Percentiles rank a stretch among this genome's conserved stretches.
These are phyloP conservation scores for Pichia scutulata DNA, from an alignment of 805 yeast species.

Conservation along the genomic window DNA sequence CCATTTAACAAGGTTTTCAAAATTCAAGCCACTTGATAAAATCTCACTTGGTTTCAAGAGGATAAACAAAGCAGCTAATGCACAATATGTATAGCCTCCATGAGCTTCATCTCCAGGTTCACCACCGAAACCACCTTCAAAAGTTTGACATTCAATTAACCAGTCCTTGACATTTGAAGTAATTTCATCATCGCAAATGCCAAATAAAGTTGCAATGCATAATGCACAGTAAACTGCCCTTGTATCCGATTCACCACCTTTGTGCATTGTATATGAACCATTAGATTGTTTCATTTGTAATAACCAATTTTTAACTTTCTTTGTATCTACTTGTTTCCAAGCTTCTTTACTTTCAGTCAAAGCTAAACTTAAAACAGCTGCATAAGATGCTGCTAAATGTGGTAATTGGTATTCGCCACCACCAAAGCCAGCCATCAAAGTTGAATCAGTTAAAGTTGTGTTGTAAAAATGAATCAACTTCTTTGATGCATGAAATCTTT, in stretches of 20 bases:
- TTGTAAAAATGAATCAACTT: slow-evolving; percentile 8
- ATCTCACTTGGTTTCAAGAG: slow-evolving; percentile 33
- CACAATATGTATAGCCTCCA: slow-evolving; percentile 95
- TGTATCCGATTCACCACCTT: slow-evolving; percentile 76
- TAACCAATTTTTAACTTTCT: slow-evolving; percentile 54
- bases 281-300: slow-evolving; percentile 50
- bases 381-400: slow-evolving; percentile 81
- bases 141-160: slow-evolving; percentile 70
- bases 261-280: slow-evolving; percentile 75
- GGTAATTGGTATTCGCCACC: slow-evolving; percentile 82
- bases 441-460: slow-evolving; percentile 15
- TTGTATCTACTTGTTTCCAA: slow-evolving; percentile 39
- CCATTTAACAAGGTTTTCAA: slow-evolving; percentile 58
- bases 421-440: slow-evolving; percentile 50
- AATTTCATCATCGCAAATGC: slow-evolving; percentile 56
- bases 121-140: slow-evolving; percentile 94
- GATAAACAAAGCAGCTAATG: slow-evolving; percentile 54
- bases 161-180: slow-evolving; percentile 46
- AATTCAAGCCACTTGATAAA: slow-evolving; percentile 28
- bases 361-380: slow-evolving; percentile 59
- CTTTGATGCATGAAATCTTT: slow-evolving; percentile 1
- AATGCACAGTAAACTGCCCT: slow-evolving; percentile 85
- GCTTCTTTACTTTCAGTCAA: slow-evolving; percentile 35
- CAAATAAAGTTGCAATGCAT: slow-evolving; percentile 59
- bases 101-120: slow-evolving; percentile 84